Base-by-base conservation (phyloP, 1,139 yeast genomes). In the Pichia norvegensis region DNA sequence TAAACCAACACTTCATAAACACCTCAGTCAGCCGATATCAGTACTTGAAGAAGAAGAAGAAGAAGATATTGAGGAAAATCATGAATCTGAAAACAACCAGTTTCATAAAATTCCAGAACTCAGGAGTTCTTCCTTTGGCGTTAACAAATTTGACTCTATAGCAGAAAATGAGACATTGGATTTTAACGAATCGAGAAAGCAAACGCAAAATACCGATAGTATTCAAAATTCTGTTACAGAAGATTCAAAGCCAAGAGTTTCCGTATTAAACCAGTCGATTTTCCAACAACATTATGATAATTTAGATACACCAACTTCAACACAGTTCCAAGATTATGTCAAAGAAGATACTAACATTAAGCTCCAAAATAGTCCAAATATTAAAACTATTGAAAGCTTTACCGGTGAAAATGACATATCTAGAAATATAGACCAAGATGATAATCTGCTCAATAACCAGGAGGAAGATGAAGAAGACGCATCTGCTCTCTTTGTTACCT, bases 401-500 rank as follows among this genome's bases (percentile, higher is more conserved):
- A 16, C 6, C 3, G 35, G 14, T 10, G 35, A 31, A 10, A 16
- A 16, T 9, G 35, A 8, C 2, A 5, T n/a, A 8, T 11, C 33
- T 13, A 9, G n/a, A n/a, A 13, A n/a, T n/a, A n/a, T n/a, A n/a
- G n/a, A 35, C 46, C 11, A 46, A 48, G 38, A 25, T 5, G 29
- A 39, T 6, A 23, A 20, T 9, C 10, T 14, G 7, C 33, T 20
- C 10, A 27, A 22, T 11, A 31, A 41, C 19, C 43, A 41, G 17
- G 31, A 27, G 9, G 46, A 40, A 2, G 44, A 35, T 3, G 54
- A 50, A 9, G 57, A 53, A 27, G 64, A 61, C 43, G 60, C 63
- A 2, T 61, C 65, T 3, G 64, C 64, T 21, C 49, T 61, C 25
- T 78, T 77, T 56, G 74, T 77, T 22, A 64, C 76, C 51, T 92